Evolutionary conservation across 495 filamentous ascomycete species (phyloP), one percentile per base, ranked within the genome.

Genomic region (Glutinoglossum americanum): DNA sequence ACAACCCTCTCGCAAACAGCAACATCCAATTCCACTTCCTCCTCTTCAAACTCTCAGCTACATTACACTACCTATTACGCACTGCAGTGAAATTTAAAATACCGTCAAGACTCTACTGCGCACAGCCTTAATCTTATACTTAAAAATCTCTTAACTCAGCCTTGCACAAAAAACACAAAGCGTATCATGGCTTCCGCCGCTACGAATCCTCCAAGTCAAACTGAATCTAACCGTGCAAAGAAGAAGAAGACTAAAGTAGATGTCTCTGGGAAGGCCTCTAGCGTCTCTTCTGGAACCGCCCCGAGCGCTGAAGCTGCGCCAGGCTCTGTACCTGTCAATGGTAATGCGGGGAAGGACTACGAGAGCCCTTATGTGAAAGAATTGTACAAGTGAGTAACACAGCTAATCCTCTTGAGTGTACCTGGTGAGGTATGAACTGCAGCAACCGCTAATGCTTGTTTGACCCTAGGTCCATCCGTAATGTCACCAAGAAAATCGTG

Each of bases 401-500:
- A 25, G 23, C 25, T 41, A 35, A 23, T 54, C 51, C 17, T 55
- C 45, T 51, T 47, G 55, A 15, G 19, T 30, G 57, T 35, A 44
- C 15, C 27, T 53, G 28, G n/a, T 39, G 15, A 17, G 19, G 47
- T 25, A 19, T 57, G 27, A 28, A 30, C 45, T 57, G 19, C 2
- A 13, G 17, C 49, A 5, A 3, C 48, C 19, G 51, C 30, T 55
- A 53, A 53, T 27, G 41, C 41, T 53, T 10, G 2, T 57, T 33
- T 25, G 11, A n/a, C 25, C n/a, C 27, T 64, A 94, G 87, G 75
- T 82, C 73, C 69, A 81, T 94, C 64, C 89, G 89, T 65, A 89
- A 85, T 65, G 69, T 86, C 51, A 78, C 77, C 67, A 96, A 96
- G 75, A 93, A 92, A 71, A 76, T 94, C 62, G 86, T 92, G 72